Evolutionary conservation across 2,329 filamentous ascomycete species (phyloP), one percentile per base, ranked within the genome.

Genomic region (Colletotrichum costaricense): DNA sequence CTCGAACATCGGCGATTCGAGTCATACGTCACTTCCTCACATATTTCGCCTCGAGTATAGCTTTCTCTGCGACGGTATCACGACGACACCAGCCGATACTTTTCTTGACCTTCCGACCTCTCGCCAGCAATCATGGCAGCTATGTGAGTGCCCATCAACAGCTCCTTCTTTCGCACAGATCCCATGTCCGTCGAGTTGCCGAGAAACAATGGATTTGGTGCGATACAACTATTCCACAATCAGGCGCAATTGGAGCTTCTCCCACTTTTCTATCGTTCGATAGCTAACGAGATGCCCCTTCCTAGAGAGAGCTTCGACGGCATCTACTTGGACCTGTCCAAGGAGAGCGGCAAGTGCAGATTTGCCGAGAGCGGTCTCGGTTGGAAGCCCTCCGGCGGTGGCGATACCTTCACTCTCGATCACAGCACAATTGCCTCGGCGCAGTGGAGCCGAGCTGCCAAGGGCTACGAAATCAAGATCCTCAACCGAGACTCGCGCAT

Each of bases 261-360:
- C 7, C 30, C 19, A 24, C 24, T n/a, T 67, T 52, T 19, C 12
- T 12, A 59, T 62, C 26, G 26, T 9, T 22, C 59, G 46, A 6
- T 26, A 30, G 56, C 71, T 73, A 28, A 73, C 71, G 24, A 30
- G 19, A 71, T 62, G 58, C 63, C 68, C 55, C 67, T 66, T 54
- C 63, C 16, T 73, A 93, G 90, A 78, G 97, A 99, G 91, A 97
- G 93, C 81, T 99, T 99, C 85, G 96, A 98, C 82, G 95, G 95
- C 85, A 98, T 98, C 86, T 95, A 97, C 85, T 91, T 99, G 79
- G 96, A 99, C 83, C 90, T 99, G 74, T 98, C 95, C 79, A 97
- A 95, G 84, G 93, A 97, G 84, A 90, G 92, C 72, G 97, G 97
- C 77, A 97, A 96, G 86, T 98, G 95, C 86, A 92, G 97, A 81